These are phyloP conservation scores for Coccomyxa sp. DNA, from an alignment of 139 green algal genomes.

Conservation along the genomic window DNA sequence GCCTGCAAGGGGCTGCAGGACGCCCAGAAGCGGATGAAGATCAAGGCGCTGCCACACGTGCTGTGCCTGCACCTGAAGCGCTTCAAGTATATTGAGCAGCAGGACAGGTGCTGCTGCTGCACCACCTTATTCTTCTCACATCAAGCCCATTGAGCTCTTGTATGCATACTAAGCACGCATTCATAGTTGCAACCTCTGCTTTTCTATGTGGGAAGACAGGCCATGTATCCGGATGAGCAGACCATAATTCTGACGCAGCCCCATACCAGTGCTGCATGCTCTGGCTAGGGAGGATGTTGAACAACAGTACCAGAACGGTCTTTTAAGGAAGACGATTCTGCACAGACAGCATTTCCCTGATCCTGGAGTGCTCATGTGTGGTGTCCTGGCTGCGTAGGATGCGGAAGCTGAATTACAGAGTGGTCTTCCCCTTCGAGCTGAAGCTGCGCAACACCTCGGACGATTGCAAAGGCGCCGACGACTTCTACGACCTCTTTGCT, in stretches of 20 bases:
- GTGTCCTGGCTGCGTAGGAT: conserved; percentile 32
- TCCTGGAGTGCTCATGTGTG: neutral
- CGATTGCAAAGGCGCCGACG: conserved; percentile 51
- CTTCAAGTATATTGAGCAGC: conserved; percentile 70
- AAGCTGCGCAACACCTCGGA: conserved; percentile 86
- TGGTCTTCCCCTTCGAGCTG: conserved; percentile 96
- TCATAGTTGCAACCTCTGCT: neutral
- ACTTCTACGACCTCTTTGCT: conserved; percentile 79
- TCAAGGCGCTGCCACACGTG: conserved; percentile 77
- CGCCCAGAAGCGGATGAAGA: conserved; percentile 85
- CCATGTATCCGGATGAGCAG: neutral
- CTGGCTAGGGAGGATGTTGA: neutral
- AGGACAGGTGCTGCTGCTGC: neutral
- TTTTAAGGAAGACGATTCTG: neutral
- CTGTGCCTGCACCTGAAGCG: conserved; percentile 89
- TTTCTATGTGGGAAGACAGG: neutral
- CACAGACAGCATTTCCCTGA: neutral
- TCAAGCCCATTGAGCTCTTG: neutral
- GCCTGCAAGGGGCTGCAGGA: conserved; percentile 80
- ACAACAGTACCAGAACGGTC: neutral
- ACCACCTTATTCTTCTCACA: neutral
- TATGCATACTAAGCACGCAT: neutral
- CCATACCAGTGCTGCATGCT: neutral
- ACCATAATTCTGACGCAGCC: neutral
- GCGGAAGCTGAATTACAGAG: conserved; percentile 93